phyloP scores from a whole-genome alignment of 345 rosid genomes.

The Abelmoschus esculentus region DNA sequence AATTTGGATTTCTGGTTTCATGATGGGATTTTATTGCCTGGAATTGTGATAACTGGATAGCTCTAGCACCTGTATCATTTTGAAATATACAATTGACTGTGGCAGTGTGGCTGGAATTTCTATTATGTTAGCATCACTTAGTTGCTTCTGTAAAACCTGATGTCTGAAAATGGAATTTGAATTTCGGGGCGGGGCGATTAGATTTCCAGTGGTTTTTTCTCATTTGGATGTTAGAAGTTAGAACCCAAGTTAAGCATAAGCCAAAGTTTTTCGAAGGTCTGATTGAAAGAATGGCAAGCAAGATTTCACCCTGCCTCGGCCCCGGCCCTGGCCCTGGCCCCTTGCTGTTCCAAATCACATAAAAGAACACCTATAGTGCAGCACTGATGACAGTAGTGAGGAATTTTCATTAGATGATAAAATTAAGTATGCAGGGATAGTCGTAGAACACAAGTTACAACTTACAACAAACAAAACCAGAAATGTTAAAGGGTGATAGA shows the following conservation, averaged over 20 bases:
- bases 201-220: not conserved
- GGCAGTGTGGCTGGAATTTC: not conserved
- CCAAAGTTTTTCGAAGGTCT: not conserved
- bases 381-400: not conserved
- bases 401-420: not conserved
- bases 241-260: not conserved
- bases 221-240: not conserved
- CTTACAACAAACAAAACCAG: no score
- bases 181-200: not conserved
- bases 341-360: not conserved
- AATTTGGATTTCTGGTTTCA: not conserved
- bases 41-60: not conserved
- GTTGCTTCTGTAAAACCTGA: not conserved
- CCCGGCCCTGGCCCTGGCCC: no score
- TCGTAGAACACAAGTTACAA: no score
- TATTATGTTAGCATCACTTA: not conserved
- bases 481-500: no score
- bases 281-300: no score
- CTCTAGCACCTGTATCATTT: not conserved
- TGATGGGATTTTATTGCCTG: not conserved
- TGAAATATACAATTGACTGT: not conserved
- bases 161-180: not conserved
- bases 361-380: not conserved
- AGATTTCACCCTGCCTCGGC: no score
- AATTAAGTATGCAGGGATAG: no score